phyloP scores from a whole-genome alignment of 164 flowering plant species.

The Berberis thunbergii region DNA sequence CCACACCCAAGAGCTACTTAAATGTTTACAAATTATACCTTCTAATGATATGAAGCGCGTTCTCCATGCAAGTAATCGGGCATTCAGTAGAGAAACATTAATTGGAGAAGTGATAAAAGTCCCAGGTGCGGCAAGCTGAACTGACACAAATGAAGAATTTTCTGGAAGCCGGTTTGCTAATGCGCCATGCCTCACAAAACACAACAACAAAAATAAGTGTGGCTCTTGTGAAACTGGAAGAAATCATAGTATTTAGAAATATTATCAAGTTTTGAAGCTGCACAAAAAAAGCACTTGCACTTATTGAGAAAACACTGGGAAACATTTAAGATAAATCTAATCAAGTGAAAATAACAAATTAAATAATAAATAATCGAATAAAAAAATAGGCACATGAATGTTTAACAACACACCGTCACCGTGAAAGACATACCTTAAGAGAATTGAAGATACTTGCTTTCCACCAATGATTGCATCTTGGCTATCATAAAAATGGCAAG shows the following conservation, averaged over 20 bases:
- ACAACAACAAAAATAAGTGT: neutral
- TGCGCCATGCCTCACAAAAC: slow-evolving; percentile 31
- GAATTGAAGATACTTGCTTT: slow-evolving; percentile 41
- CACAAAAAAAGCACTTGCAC: too few relatives aligned
- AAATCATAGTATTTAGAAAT: neutral
- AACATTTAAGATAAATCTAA: too few relatives aligned
- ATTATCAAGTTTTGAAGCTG: too few relatives aligned
- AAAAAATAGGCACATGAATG: neutral
- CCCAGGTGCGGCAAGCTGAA: slow-evolving; percentile 50
- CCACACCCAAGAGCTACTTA: neutral
- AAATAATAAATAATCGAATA: neutral
- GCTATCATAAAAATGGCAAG: slow-evolving; percentile 35
- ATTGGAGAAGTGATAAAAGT: slow-evolving; percentile 56
- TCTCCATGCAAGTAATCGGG: slow-evolving; percentile 66
- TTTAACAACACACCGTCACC: neutral
- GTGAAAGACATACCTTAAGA: slow-evolving; percentile 32
- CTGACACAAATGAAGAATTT: slow-evolving; percentile 29
- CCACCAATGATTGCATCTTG: slow-evolving; percentile 35
- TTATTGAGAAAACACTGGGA: too few relatives aligned
- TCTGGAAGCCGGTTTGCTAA: slow-evolving; percentile 33
- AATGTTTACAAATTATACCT: slow-evolving; percentile 31
- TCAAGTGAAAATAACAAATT: too few relatives aligned
- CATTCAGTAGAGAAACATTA: slow-evolving; percentile 38
- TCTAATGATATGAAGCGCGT: slow-evolving; percentile 51
- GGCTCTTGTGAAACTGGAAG: neutral